Percentiles rank a stretch among this genome's conserved stretches.
Conservation (phyloP, 2,329 filamentous ascomycete genomes). For the Colletotrichum sp. region DNA sequence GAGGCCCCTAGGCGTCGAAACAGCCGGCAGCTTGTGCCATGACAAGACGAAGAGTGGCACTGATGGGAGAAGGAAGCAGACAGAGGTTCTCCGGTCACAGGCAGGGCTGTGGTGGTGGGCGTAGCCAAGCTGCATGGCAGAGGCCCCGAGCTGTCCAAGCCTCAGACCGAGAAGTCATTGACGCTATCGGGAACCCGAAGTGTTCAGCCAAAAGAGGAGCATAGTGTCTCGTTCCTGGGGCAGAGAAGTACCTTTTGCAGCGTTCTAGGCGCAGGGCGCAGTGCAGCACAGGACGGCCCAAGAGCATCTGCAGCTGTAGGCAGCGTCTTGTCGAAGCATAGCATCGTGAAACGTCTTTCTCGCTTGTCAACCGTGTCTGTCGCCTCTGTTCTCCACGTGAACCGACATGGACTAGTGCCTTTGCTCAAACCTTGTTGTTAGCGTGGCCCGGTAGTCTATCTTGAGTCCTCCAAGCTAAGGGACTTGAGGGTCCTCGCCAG, state of each 20-base stretch:
- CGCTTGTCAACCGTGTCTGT: slow-evolving; percentile 6
- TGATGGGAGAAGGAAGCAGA: neutral
- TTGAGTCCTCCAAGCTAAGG: neutral
- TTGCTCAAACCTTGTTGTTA: slow-evolving; percentile 9
- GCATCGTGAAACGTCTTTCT: slow-evolving; percentile 17
- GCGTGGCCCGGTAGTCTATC: slow-evolving; percentile 4
- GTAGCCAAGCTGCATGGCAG: slow-evolving; percentile 16
- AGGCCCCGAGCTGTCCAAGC: slow-evolving; percentile 20
- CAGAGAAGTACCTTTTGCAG: neutral
- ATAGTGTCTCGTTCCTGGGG: neutral
- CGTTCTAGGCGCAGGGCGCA: slow-evolving; percentile 3
- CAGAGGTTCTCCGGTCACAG: neutral
- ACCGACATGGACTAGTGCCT: slow-evolving; percentile 8
- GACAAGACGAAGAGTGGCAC: slow-evolving; percentile 3
- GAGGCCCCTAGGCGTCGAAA: slow-evolving; percentile 5
- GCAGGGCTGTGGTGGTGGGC: slow-evolving; percentile 15
- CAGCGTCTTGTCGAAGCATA: slow-evolving; percentile 2
- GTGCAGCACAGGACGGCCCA: neutral
- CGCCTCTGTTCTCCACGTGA: slow-evolving; percentile 14
- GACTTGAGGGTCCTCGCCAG: neutral
- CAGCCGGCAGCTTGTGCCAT: slow-evolving; percentile 4
- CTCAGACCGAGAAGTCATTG: slow-evolving; percentile 11
- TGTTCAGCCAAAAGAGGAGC: neutral
- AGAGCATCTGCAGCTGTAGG: slow-evolving; percentile 8
- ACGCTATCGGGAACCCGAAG: slow-evolving; percentile 8